Evolutionary conservation across 805 yeast genomes (phyloP).

Genomic region (Geotrichum ghanense): DNA sequence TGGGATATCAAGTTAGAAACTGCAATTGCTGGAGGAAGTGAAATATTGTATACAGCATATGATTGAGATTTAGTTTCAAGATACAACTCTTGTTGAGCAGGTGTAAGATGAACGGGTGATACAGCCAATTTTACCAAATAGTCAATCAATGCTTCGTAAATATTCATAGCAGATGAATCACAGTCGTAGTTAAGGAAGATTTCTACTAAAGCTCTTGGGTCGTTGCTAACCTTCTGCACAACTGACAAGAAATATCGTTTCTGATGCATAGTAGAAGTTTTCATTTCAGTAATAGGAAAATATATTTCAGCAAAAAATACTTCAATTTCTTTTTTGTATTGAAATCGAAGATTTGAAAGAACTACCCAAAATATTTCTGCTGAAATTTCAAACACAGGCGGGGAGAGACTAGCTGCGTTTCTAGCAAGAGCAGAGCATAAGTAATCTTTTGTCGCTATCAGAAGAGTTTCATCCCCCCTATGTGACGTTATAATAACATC

Average conservation of each 20-base stretch:
- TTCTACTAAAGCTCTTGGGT: conserved; percentile 85
- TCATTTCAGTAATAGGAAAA: conserved; percentile 87
- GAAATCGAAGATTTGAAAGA: conserved; percentile 69
- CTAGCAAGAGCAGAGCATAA: conserved; percentile 72
- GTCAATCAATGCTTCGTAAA: conserved; percentile 74
- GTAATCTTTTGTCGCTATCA: conserved; percentile 75
- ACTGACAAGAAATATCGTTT: conserved; percentile 74
- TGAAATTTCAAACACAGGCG: conserved; percentile 86
- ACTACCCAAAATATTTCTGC: conserved; percentile 90
- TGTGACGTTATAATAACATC: conserved; percentile 23
- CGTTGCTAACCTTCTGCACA: conserved; percentile 69
- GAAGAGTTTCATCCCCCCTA: conserved; percentile 43
- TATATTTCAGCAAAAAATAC: conserved; percentile 88
- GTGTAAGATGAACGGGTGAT: conserved; percentile 59
- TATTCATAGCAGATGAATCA: conserved; percentile 67
- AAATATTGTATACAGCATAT: conserved; percentile 61
- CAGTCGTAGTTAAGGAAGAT: conserved; percentile 93
- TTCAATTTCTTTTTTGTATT: conserved; percentile 86
- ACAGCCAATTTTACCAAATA: conserved; percentile 63
- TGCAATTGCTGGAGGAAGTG: conserved; percentile 65
- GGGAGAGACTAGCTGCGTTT: conserved; percentile 84
- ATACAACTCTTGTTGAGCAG: conserved; percentile 49
- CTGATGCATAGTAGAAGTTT: conserved; percentile 85
- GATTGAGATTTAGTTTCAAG: conserved; percentile 39
- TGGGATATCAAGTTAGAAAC: conserved; percentile 35